These are phyloP conservation scores for Pholiota conissans DNA, from an alignment of 768 basidiomycete genomes.

Conservation along the genomic window DNA sequence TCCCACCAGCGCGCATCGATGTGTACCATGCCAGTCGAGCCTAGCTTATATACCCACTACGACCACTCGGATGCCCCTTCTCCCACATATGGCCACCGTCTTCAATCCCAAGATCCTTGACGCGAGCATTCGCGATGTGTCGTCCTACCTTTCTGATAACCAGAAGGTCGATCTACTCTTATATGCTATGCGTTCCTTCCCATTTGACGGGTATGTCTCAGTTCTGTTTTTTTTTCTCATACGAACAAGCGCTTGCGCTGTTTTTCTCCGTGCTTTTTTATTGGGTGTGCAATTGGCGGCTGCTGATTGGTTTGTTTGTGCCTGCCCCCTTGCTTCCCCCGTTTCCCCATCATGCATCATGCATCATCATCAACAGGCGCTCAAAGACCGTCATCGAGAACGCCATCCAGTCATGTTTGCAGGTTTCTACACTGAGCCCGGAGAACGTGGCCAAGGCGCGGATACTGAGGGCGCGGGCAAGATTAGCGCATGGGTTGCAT, in stretches of 20 bases:
- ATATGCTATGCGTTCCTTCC: constrained; percentile 82
- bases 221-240: not conserved
- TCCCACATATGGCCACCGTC: constrained; percentile 48
- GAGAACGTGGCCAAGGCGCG: constrained; percentile 59
- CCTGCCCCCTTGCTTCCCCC: too few species aligned
- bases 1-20: not conserved
- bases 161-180: constrained; percentile 73
- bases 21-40: not conserved
- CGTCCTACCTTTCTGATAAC: constrained; percentile 54
- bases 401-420: constrained; percentile 69
- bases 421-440: constrained; percentile 51
- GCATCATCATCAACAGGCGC: constrained; percentile 31
- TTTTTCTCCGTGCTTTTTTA: not conserved
- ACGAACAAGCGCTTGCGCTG: not conserved
- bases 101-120: constrained; percentile 80
- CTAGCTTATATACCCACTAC: not conserved
- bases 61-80: not conserved
- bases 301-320: not conserved
- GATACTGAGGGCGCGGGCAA: constrained; percentile 64
- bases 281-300: not conserved
- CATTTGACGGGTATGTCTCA: constrained; percentile 58
- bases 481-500: constrained; percentile 58
- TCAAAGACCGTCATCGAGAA: constrained; percentile 70
- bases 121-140: constrained; percentile 72
- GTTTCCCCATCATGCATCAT: too few species aligned